Evolutionary conservation across 768 basidiomycete genomes (phyloP).

Genomic region (Boletus barrowsii): DNA sequence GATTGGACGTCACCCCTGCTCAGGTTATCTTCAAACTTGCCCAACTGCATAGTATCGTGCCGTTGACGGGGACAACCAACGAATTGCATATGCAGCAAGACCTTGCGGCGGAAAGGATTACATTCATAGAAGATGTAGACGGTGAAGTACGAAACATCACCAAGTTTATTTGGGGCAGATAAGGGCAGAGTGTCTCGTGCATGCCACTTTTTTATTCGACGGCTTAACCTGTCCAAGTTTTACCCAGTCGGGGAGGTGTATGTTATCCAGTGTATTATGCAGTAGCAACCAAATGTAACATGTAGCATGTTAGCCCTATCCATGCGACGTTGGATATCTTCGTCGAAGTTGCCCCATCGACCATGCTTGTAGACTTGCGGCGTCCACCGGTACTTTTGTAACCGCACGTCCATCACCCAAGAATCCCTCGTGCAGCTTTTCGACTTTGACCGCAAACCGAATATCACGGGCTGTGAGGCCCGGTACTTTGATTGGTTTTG

Average conservation of each 20-base stretch:
- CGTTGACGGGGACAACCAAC: conserved; percentile 72
- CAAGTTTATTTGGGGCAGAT: conserved; percentile 31
- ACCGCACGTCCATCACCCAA: conserved; percentile 20
- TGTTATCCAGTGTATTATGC: conserved; percentile 4
- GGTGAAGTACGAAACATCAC: conserved; percentile 23
- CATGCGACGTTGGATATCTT: conserved; percentile 14
- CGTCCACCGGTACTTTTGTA: conserved; percentile 18
- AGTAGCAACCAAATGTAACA: neutral
- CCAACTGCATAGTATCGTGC: conserved; percentile 62
- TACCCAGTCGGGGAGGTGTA: conserved; percentile 3
- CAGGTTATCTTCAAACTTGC: conserved; percentile 70
- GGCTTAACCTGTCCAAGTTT: neutral
- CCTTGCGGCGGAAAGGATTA: conserved; percentile 42
- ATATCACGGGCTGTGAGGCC: conserved; percentile 52
- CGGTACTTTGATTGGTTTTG: conserved; percentile 23
- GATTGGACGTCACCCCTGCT: conserved; percentile 52
- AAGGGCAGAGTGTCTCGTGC: neutral
- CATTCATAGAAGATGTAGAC: conserved; percentile 31
- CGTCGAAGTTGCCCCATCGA: conserved; percentile 25
- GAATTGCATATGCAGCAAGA: conserved; percentile 68
- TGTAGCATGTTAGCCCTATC: neutral
- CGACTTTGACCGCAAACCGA: conserved; percentile 45
- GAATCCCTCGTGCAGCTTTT: conserved; percentile 31
- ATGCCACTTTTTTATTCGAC: neutral
- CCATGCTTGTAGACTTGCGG: conserved; percentile 12